phyloP scores from a whole-genome alignment of 192 early-diverging fungal genomes.

The Backusella liffmaniae region DNA sequence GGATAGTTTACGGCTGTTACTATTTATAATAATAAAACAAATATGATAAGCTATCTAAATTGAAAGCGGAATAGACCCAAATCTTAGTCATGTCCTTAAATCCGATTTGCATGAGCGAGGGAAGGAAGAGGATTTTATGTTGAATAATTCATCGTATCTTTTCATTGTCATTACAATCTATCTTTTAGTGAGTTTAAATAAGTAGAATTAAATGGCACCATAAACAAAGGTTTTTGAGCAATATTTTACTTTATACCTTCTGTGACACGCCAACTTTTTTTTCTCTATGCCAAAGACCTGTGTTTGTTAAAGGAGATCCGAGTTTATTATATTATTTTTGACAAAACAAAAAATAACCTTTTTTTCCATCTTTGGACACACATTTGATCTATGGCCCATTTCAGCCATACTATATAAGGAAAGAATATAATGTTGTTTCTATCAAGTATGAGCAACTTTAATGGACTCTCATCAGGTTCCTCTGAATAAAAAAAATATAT shows the following conservation, averaged over 20 bases:
- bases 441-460: neutral
- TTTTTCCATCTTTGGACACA: neutral
- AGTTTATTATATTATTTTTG: neutral
- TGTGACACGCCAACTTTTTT: neutral
- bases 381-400: neutral
- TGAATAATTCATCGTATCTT: neutral
- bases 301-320: neutral
- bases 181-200: neutral
- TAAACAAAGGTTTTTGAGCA: neutral
- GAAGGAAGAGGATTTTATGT: neutral
- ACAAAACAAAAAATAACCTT: neutral
- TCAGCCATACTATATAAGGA: neutral
- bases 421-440: neutral
- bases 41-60: neutral
- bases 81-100: neutral
- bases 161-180: neutral
- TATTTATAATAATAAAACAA: neutral
- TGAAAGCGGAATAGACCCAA: neutral
- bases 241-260: neutral
- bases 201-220: neutral
- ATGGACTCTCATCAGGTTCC: neutral
- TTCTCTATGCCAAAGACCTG: neutral
- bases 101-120: neutral
- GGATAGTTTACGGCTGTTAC: neutral
- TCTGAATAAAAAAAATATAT: no score